phyloP scores from a whole-genome alignment of 345 rosid species.

The Triadica sebifera region DNA sequence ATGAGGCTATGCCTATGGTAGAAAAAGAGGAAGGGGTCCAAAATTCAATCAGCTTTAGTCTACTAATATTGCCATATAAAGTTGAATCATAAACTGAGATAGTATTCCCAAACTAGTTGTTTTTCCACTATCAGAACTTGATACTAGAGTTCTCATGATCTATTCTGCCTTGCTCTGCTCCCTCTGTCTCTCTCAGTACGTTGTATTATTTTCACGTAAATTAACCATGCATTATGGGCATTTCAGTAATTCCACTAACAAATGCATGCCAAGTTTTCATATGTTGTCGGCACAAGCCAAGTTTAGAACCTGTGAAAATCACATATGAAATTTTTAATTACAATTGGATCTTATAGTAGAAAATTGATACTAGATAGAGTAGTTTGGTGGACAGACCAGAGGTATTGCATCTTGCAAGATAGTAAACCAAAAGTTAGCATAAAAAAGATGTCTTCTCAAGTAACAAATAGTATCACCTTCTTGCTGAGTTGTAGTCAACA shows the following conservation, averaged over 20 bases:
- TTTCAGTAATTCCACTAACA: no score
- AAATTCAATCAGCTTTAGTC: slow-evolving; percentile 5
- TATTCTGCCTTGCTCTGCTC: no score
- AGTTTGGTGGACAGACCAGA: no score
- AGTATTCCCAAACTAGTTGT: slow-evolving; percentile 4
- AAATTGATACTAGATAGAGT: neutral
- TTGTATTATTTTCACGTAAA: neutral
- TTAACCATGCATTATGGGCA: neutral
- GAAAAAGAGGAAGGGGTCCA: neutral
- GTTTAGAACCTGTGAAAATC: no score
- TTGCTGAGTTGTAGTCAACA: slow-evolving; percentile 34
- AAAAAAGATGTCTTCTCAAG: neutral
- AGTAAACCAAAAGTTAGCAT: neutral
- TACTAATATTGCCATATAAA: slow-evolving; percentile 4
- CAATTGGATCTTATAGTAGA: neutral
- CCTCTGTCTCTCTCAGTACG: no score
- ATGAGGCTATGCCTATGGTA: no score
- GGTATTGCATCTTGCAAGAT: no score
- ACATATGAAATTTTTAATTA: neutral
- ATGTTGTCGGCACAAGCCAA: no score
- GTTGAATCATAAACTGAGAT: neutral
- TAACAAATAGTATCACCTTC: slow-evolving; percentile 12
- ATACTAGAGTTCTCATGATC: neutral
- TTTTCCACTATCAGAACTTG: neutral
- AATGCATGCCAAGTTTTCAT: no score